These are phyloP conservation scores for Flaveria robusta DNA, from an alignment of 129 eudicot species.

Conservation along the genomic window DNA sequence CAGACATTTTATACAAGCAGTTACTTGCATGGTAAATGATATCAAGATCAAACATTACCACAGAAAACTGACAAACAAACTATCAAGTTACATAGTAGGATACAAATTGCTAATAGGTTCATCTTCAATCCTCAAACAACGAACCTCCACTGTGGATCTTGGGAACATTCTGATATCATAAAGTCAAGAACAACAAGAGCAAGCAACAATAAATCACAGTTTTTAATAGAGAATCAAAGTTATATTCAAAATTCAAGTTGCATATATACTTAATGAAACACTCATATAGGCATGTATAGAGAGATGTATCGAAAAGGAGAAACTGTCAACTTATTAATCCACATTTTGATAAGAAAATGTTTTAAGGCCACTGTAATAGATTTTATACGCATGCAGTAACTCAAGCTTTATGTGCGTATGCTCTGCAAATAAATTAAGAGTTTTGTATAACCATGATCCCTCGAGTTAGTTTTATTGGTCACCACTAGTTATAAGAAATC, in stretches of 20 bases:
- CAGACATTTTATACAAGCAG: constrained; percentile 5
- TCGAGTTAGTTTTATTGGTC: constrained; percentile 24
- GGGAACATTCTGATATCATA: constrained; percentile 41
- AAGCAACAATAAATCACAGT: constrained; percentile 15
- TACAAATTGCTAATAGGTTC: constrained; percentile 43
- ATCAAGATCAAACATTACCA: constrained; percentile 24
- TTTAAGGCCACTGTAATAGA: neutral
- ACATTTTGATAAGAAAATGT: neutral
- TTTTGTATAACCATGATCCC: constrained; percentile 7
- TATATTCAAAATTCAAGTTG: constrained; percentile 3
- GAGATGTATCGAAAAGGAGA: neutral
- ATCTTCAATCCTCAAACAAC: constrained; percentile 41
- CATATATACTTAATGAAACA: constrained; percentile 15
- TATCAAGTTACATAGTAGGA: constrained; percentile 44
- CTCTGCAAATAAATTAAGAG: constrained; percentile 11
- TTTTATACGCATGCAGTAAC: constrained; percentile 4
- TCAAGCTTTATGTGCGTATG: neutral
- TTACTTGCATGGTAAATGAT: constrained; percentile 5
- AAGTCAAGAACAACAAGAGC: constrained; percentile 47
- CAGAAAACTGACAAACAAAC: neutral
- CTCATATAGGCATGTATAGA: neutral
- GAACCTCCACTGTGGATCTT: constrained; percentile 46
- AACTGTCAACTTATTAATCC: constrained; percentile 17
- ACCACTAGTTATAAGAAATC: neutral
- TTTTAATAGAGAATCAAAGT: constrained; percentile 17